phyloP scores from a whole-genome alignment of 2,329 filamentous ascomycete genomes.

The Hypoxylon sp. region DNA sequence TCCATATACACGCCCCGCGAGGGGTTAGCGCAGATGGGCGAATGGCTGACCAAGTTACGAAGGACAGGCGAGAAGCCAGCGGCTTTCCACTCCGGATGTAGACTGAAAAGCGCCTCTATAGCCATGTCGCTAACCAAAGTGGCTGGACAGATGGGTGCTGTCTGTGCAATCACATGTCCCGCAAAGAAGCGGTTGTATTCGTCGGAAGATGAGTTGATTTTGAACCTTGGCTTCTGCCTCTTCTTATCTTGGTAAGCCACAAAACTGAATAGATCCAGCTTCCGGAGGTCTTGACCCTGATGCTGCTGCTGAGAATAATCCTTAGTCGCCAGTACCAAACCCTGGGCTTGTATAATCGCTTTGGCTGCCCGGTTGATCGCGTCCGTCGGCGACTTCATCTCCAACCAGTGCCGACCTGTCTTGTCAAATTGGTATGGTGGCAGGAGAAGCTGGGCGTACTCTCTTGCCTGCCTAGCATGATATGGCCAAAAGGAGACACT shows the following conservation, averaged over 20 bases:
- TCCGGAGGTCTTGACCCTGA: no score
- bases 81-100: no score
- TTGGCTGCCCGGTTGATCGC: background rate
- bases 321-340: no score
- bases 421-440: slow-evolving; percentile 47
- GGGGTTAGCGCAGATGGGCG: slow-evolving; percentile 31
- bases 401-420: slow-evolving; percentile 49
- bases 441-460: slow-evolving; percentile 31
- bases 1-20: slow-evolving; percentile 31
- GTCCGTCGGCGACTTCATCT: slow-evolving; percentile 33
- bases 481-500: slow-evolving; percentile 50
- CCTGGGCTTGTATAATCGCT: no score
- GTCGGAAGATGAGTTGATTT: slow-evolving; percentile 48
- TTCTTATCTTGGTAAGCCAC: slow-evolving; percentile 40
- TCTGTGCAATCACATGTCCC: slow-evolving; percentile 50
- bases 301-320: no score
- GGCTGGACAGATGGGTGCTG: slow-evolving; percentile 49
- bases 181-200: slow-evolving; percentile 48
- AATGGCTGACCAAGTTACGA: slow-evolving; percentile 26
- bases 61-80: slow-evolving; percentile 36
- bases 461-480: slow-evolving; percentile 38
- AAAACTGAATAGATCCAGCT: slow-evolving; percentile 41
- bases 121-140: no score
- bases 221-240: slow-evolving; percentile 47
- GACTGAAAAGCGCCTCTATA: slow-evolving; percentile 43